phyloP scores from a whole-genome alignment of 495 filamentous ascomycete genomes.

The Xylaria telfairii region DNA sequence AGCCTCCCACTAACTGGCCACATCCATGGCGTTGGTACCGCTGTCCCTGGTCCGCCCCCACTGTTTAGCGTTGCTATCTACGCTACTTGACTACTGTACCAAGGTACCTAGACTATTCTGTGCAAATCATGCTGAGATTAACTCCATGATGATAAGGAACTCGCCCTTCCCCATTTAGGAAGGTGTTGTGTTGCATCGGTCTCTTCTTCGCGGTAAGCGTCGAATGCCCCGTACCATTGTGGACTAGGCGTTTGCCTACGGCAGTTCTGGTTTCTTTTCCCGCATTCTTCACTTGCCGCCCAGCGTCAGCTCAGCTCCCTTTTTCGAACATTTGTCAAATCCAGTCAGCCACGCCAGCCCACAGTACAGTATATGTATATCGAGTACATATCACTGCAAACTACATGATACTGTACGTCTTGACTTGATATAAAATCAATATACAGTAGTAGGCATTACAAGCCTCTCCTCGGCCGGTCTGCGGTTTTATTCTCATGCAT shows the following conservation, averaged over 20 bases:
- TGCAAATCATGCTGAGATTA: background rate
- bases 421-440: no score
- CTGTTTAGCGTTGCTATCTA: no score
- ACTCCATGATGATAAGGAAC: background rate
- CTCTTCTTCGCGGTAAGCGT: background rate
- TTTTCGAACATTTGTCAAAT: background rate
- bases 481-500: constrained; percentile 14
- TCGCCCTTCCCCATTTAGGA: background rate
- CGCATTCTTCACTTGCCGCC: background rate
- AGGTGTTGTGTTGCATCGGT: constrained; percentile 6
- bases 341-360: background rate
- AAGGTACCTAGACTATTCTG: no score
- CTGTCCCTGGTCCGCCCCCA: background rate
- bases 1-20: background rate
- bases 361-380: background rate
- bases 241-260: background rate
- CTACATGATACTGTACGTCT: no score
- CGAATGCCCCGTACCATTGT: background rate
- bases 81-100: no score
- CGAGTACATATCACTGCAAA: no score
- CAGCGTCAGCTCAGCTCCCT: background rate
- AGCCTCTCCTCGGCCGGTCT: constrained; percentile 7
- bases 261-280: background rate
- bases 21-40: constrained; percentile 5
- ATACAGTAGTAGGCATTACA: no score